These are phyloP conservation scores for Ustilago curta DNA, from an alignment of 1,284 basidiomycete species.

Conservation along the genomic window DNA sequence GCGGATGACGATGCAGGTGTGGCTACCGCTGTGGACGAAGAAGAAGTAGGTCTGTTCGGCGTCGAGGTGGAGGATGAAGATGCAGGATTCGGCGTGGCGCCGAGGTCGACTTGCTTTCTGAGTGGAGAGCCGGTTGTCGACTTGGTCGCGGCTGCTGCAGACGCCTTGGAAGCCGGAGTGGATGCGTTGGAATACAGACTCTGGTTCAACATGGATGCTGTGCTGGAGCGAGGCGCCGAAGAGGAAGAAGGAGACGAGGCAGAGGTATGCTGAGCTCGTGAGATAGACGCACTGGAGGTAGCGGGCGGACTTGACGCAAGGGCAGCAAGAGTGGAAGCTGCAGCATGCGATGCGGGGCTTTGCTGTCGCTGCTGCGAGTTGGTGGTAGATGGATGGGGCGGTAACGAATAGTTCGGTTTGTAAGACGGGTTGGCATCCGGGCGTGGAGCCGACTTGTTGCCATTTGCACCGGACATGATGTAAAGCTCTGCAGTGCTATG, in stretches of 20 bases:
- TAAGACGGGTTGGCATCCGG: conserved; percentile 7
- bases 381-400: conserved; percentile 42
- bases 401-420: conserved; percentile 23
- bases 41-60: conserved; percentile 17
- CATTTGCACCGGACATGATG: conserved; percentile 33
- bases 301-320: conserved; percentile 40
- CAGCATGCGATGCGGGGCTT: conserved; percentile 46
- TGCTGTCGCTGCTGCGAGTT: conserved; percentile 35
- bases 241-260: conserved; percentile 4
- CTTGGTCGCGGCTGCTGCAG: not conserved
- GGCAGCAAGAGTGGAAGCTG: conserved; percentile 41
- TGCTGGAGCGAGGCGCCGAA: conserved; percentile 21
- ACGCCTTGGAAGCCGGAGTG: conserved; percentile 18
- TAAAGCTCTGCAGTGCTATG: not conserved
- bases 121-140: conserved; percentile 38
- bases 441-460: conserved; percentile 32
- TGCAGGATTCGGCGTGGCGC: conserved; percentile 7
- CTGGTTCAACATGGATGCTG: conserved; percentile 32
- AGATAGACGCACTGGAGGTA: conserved; percentile 7
- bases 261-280: conserved; percentile 5
- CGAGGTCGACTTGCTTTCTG: conserved; percentile 35
- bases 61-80: conserved; percentile 10
- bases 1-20: conserved; percentile 14
- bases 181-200: conserved; percentile 43
- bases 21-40: conserved; percentile 12